Evolutionary conservation across 768 basidiomycete genomes (phyloP).

Genomic region (Strobilomyces echinocephalus): DNA sequence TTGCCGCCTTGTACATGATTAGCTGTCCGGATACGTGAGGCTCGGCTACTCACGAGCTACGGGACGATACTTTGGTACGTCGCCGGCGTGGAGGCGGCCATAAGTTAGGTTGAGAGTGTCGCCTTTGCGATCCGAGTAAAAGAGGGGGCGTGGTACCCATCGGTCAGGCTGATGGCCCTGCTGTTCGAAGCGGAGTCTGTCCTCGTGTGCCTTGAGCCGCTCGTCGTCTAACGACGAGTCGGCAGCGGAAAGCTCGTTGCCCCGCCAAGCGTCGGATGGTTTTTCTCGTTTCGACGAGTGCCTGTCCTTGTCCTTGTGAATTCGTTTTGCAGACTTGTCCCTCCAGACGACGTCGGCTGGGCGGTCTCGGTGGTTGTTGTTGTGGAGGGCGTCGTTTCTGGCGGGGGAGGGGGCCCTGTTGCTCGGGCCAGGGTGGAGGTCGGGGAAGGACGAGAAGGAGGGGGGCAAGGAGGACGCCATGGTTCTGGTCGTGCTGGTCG

Average conservation of each 20-base stretch:
- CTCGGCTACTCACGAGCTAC: conserved; percentile 46
- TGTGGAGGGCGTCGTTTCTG: conserved; percentile 16
- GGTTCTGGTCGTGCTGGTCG: conserved; percentile 1
- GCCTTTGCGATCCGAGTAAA: conserved; percentile 64
- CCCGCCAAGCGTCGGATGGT: conserved; percentile 25
- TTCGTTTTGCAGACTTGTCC: conserved; percentile 21
- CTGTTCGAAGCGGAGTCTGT: conserved; percentile 24
- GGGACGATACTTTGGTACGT: conserved; percentile 62
- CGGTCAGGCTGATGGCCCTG: conserved; percentile 18
- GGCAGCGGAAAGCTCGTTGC: conserved; percentile 10
- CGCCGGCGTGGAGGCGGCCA: conserved; percentile 56
- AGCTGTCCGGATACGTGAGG: conserved; percentile 34
- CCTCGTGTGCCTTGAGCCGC: conserved; percentile 32
- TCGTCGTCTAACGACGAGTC: conserved; percentile 27
- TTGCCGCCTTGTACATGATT: conserved; percentile 45
- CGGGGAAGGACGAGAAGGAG: conserved; percentile 68
- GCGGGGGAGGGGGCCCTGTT: conserved; percentile 17
- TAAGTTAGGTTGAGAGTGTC: conserved; percentile 64
- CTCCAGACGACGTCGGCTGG: conserved; percentile 12
- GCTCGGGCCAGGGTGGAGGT: conserved; percentile 45
- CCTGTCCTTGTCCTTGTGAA: conserved; percentile 28
- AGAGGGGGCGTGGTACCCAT: conserved; percentile 34
- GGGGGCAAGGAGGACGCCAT: conserved; percentile 61
- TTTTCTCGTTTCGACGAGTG: conserved; percentile 29
- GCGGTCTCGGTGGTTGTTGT: conserved; percentile 9